Conservation (phyloP, 2,329 filamentous ascomycete genomes). For the Curvularia sp. region DNA sequence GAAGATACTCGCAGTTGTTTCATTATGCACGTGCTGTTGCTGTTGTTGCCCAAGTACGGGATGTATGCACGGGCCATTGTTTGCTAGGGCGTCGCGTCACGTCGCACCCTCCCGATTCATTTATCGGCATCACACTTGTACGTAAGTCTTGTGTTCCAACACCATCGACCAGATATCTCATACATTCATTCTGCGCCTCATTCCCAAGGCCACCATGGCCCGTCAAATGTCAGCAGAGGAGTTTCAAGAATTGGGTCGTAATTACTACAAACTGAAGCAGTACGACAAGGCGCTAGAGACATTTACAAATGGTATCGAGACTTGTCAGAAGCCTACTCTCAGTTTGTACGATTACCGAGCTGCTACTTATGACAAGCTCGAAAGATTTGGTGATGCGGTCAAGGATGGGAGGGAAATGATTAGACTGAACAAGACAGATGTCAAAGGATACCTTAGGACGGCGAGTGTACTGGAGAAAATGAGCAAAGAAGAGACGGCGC, state of each 20-base stretch:
- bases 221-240: conserved; percentile 45
- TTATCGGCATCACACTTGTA: background rate
- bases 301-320: conserved; percentile 45
- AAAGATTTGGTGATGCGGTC: conserved; percentile 59
- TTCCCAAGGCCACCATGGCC: conserved; percentile 31
- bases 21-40: background rate
- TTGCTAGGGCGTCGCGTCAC: conserved; percentile 3
- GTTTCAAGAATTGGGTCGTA: conserved; percentile 45
- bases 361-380: conserved; percentile 62
- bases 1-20: background rate
- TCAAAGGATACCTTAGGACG: conserved; percentile 65
- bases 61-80: conserved; percentile 1
- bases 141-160: background rate
- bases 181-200: background rate
- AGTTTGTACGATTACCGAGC: conserved; percentile 63
- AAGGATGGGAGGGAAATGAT: conserved; percentile 66
- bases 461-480: conserved; percentile 59
- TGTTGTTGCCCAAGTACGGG: background rate
- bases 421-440: conserved; percentile 57
- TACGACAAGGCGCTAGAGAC: conserved; percentile 46
- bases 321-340: conserved; percentile 29
- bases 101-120: conserved; percentile 1
- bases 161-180: background rate
- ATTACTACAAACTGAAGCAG: conserved; percentile 48
- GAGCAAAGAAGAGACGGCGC: conserved; percentile 60